Evolutionary conservation across 805 yeast species (phyloP).

Genomic region (Spathaspora boniae): DNA sequence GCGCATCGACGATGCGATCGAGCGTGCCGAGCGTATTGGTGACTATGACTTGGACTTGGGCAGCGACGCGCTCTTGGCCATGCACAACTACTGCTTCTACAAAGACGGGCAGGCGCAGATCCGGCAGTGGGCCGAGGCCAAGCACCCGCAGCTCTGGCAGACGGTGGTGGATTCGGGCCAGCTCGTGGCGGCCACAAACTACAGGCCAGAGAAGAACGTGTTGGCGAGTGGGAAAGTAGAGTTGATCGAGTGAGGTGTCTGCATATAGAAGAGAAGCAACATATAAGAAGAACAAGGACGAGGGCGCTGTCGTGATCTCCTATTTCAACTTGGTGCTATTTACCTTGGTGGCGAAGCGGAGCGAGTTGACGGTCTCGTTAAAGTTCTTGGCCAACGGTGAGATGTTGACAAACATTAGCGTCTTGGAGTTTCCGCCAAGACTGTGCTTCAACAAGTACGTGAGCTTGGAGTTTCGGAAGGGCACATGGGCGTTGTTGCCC

Average conservation of each 20-base stretch:
- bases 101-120: conserved; percentile 26
- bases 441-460: conserved; percentile 85
- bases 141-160: conserved; percentile 28
- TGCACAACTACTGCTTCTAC: conserved; percentile 43
- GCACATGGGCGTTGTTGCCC: conserved; percentile 47
- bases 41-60: conserved; percentile 45
- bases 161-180: conserved; percentile 19
- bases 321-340: conserved; percentile 44
- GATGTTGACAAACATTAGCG: conserved; percentile 88
- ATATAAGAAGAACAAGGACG: too few relatives aligned
- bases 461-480: conserved; percentile 68
- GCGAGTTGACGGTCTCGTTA: conserved; percentile 77
- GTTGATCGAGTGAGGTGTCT: neutral
- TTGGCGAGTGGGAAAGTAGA: conserved; percentile 15
- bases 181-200: conserved; percentile 26
- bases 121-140: conserved; percentile 30
- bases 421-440: conserved; percentile 79
- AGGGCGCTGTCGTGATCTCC: neutral
- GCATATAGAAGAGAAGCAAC: too few relatives aligned
- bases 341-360: conserved; percentile 86
- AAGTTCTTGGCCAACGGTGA: conserved; percentile 63
- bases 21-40: conserved; percentile 44
- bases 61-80: conserved; percentile 41
- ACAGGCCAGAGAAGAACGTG: conserved; percentile 27
- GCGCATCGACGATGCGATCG: conserved; percentile 52